Evolutionary conservation across 352 stramenopile species (phyloP).

Genomic region (Stramenopiles sp.): DNA sequence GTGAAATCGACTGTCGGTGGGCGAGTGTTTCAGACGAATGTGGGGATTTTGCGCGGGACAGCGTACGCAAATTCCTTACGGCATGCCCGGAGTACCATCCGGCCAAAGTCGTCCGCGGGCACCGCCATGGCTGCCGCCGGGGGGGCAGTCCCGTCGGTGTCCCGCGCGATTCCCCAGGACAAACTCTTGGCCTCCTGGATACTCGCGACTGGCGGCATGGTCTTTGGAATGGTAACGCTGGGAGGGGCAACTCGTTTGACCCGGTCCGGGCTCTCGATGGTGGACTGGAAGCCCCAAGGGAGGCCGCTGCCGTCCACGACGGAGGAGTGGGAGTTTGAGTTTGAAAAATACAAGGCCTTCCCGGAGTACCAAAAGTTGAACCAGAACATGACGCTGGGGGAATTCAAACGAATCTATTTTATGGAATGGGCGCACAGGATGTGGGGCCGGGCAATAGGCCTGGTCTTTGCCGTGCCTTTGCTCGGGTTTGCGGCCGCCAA

Average conservation of each 20-base stretch:
- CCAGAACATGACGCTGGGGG: slow-evolving; percentile 71
- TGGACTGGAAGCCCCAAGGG: slow-evolving; percentile 82
- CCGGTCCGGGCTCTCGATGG: slow-evolving; percentile 86
- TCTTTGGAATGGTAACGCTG: slow-evolving; percentile 89
- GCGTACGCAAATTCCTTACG: no score
- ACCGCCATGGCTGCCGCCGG: no score
- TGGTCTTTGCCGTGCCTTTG: slow-evolving; percentile 73
- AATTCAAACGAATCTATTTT: slow-evolving; percentile 96
- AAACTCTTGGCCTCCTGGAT: slow-evolving; percentile 68
- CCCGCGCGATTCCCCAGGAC: background rate
- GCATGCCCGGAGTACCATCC: no score
- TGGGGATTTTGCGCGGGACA: no score
- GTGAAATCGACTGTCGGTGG: no score
- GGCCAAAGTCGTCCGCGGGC: no score
- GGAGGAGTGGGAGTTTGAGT: slow-evolving; percentile 83
- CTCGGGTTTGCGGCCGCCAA: slow-evolving; percentile 72
- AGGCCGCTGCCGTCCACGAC: slow-evolving; percentile 64
- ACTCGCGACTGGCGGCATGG: slow-evolving; percentile 69
- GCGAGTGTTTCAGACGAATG: no score
- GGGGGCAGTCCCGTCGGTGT: no score
- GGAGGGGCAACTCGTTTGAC: slow-evolving; percentile 90
- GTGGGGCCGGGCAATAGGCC: slow-evolving; percentile 76
- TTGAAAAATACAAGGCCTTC: slow-evolving; percentile 92
- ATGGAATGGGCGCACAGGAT: slow-evolving; percentile 91
- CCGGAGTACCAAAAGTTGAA: slow-evolving; percentile 82